Base-by-base conservation (phyloP, 495 filamentous ascomycete species). In the Xylaria castorea region DNA sequence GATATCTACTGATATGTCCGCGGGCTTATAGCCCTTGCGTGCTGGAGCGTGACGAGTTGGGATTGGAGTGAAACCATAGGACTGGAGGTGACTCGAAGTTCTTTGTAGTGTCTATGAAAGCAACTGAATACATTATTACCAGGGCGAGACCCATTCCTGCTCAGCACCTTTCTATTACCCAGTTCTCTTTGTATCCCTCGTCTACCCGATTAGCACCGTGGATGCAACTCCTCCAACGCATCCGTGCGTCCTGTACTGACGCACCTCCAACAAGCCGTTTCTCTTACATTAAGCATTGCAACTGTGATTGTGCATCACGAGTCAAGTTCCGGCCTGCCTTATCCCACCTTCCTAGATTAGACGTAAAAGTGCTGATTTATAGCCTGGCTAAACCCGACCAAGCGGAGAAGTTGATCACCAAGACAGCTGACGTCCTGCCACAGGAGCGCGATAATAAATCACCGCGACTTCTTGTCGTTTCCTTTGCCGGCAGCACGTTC, bases 401-500 rank as follows among this genome's bases (percentile, higher is more conserved):
- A 32, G 27, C 27, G 22, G 53, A 11, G 4, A 2, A 18, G 32
- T 57, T 32, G 9, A 7, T 57, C 27, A 16, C 12, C 53, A 57
- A 57, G 14, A 57, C 27, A 5, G 53, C 27, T 32, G 6, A 57
- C 32, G 8, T 38, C 34, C n/a, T 22, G 18, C 58, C 7, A 61
- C 0, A 61, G 16, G 20, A 38, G 58, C 32, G n/a, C 20, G 4
- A 20, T 38, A 61, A 18, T 20, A 11, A 40, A 70, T 83, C 74
- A 85, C 66, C 81, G 82, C 77, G 84, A 80, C 78, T 87, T 87
- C 81, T 86, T 85, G 62, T 71, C 74, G 60, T 79, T 78, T 22
- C 55, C 73, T 70, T 78, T 77, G 44, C 75, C 81, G 9, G 73
- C 79, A 18, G 81, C 83, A 55, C 83, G 78, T 74, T 85, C 85